phyloP scores from a whole-genome alignment of 2,329 filamentous ascomycete species.

The Aspergillus flavus region DNA sequence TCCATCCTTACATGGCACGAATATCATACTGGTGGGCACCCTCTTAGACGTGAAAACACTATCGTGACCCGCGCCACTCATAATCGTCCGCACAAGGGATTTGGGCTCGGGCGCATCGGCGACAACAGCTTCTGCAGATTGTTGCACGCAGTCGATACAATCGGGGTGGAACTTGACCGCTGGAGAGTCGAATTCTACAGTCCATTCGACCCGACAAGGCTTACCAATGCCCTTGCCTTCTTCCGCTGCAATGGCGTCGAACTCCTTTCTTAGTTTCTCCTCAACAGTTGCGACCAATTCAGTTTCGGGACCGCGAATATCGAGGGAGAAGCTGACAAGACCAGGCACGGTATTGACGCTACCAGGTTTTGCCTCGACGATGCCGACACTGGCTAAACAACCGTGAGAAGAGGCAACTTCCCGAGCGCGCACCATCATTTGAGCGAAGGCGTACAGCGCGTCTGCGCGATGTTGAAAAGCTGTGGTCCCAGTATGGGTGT shows the following conservation, averaged over 20 bases:
- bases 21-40: conserved; percentile 68
- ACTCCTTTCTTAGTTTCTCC: conserved; percentile 58
- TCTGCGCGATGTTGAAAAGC: conserved; percentile 68
- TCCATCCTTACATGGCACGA: conserved; percentile 65
- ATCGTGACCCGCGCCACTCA: conserved; percentile 67
- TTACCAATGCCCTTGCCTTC: conserved; percentile 56
- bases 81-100: conserved; percentile 56
- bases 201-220: conserved; percentile 60
- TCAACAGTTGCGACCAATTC: conserved; percentile 61
- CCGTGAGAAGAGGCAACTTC: conserved; percentile 61
- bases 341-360: conserved; percentile 76
- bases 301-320: conserved; percentile 65
- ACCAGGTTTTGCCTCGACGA: conserved; percentile 66
- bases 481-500: conserved; percentile 76
- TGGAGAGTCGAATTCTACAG: conserved; percentile 61
- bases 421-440: conserved; percentile 68
- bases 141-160: conserved; percentile 67
- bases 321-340: conserved; percentile 66
- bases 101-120: conserved; percentile 48
- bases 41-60: conserved; percentile 63
- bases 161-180: conserved; percentile 67
- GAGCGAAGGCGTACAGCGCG: conserved; percentile 67
- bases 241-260: conserved; percentile 61
- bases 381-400: conserved; percentile 70
- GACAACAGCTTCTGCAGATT: conserved; percentile 61